A percentile compares a stretch with the other conserved stretches of the same genome.
Conservation (phyloP, 1,139 yeast species). For the Kodamaea suecica region DNA sequence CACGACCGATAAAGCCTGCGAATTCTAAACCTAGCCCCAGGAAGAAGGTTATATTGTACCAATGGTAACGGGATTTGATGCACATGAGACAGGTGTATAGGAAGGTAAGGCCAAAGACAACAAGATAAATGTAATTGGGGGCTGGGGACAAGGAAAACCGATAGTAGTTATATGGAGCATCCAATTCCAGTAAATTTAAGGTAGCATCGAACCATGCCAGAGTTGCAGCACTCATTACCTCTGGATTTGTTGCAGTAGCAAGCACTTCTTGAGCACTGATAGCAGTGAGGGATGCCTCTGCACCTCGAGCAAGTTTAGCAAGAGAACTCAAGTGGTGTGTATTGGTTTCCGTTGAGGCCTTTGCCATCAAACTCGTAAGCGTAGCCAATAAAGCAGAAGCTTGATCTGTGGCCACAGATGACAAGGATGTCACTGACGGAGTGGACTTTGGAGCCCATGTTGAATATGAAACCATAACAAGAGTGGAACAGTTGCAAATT, state of each 20-base stretch:
- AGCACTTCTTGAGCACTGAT: slow-evolving; percentile 32
- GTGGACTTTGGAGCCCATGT: slow-evolving; percentile 24
- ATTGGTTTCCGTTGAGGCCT: slow-evolving; percentile 13
- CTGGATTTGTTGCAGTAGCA: slow-evolving; percentile 38
- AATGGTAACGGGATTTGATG: slow-evolving; percentile 56
- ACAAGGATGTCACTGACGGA: slow-evolving; percentile 21
- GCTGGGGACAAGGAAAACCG: slow-evolving; percentile 22
- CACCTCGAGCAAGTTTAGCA: slow-evolving; percentile 33
- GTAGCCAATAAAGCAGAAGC: slow-evolving; percentile 17
- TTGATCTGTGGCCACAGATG: slow-evolving; percentile 21
- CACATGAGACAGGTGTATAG: slow-evolving; percentile 24
- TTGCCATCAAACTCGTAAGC: slow-evolving; percentile 16
- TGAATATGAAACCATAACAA: slow-evolving; percentile 2
- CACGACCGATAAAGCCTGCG: slow-evolving; percentile 68
- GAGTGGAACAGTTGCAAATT: too few relatives aligned
- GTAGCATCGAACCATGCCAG: slow-evolving; percentile 30
- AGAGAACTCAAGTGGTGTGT: slow-evolving; percentile 13
- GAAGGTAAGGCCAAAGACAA: slow-evolving; percentile 25
- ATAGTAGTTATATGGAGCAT: slow-evolving; percentile 27
- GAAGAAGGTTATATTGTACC: slow-evolving; percentile 65
- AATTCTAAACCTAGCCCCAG: slow-evolving; percentile 64
- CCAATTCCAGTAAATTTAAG: slow-evolving; percentile 30
- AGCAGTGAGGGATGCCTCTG: slow-evolving; percentile 36
- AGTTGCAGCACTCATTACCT: slow-evolving; percentile 28
- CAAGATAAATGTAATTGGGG: slow-evolving; percentile 32